Evolutionary conservation across 1,139 yeast genomes (phyloP), one percentile per base, ranked within the genome.

Genomic region (Pichia sp.): DNA sequence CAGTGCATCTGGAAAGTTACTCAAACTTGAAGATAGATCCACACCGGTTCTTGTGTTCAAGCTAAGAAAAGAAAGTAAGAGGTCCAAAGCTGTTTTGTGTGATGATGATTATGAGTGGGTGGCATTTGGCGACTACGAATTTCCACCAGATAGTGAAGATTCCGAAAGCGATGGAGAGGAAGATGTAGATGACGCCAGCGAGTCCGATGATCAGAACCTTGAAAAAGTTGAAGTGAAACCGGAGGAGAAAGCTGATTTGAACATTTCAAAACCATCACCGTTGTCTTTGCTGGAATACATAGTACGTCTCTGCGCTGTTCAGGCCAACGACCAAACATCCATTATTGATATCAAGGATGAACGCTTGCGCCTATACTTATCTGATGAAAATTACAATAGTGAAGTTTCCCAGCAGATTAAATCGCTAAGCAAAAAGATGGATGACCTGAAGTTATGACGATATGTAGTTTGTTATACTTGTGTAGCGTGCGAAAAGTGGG

Each of bases 31-130:
- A 29, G 85, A 76, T 30, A 65, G 77, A 25, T 70, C 69, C 35
- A 64, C 80, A 0, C 88, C 94, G 0, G 91, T 84, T 0, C 60
- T 84, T 35, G 81, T 83, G 2, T 52, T 83, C 22, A 83, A 74
- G 41, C 51, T 67, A 5, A 66, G 62, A 27, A 58, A 72, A 42
- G 59, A 47, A 2, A 44, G 44, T 9, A 45, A 49, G 24, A 50
- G 11, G 11, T n/a, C 30, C n/a, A 21, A n/a, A n/a, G n/a, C n/a
- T n/a, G n/a, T n/a, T 9, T 23, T 14, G 38, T 59, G 46, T 2
- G 45, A 45, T 7, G 46, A 49, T 21, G 62, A 58, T 14, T 37
- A 40, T 28, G 40, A 47, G 14, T 49, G 53, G 41, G 35, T 44
- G 23, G 55, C 53, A 13, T 40, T 46, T 14, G 50, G 50, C 4